Evolutionary conservation across 441 rosid genomes (phyloP), one percentile per base, ranked within the genome.

Genomic region (Melianthus villosus): DNA sequence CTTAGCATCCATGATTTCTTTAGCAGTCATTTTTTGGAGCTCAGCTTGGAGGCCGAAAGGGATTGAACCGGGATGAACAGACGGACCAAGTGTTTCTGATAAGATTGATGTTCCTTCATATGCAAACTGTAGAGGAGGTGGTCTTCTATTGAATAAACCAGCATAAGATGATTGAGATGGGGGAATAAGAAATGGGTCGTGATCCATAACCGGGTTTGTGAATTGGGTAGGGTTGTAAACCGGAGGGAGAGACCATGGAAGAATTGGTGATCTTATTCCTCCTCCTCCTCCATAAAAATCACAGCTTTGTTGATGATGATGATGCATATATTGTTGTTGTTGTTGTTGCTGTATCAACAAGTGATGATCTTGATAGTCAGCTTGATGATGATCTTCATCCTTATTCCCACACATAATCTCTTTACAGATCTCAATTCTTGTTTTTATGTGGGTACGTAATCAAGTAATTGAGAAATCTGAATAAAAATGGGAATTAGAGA

Each of bases 1-100:
- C 60, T 86, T 86, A 5, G 97, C 97, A 15, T 86, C 97, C 87
- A 87, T 75, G 38, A 87, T 73, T 63, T 83, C 93, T 60, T 87
- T 94, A 15, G 94, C 84, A 19, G 82, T 80, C 93, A 82, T 70
- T 55, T 78, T 87, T 6, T 86, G 83, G 37, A 87, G 22, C 62
- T 86, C 86, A 15, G 79, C 70, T 50, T 77, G 94, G 19, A 77
- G 63, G 31, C 92, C 91, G 12, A 82, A 82, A 46, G 94, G 85
- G 35, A 43, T 63, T 14, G 77, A 63, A 4, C 85, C 79, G 6
- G 77, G 59, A 53, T 73, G 82, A 44, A 57, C 74, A 28, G 70
- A 70, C 0, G 74, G 77, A n/a, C 96, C 96, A 9, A 85, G 63
- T 42, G 85, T 63, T 1, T 87, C 97, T 1, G 94, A 71, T 40